Conservation (phyloP, 176 grass and related monocot species). For the Aegilops tauschii region DNA sequence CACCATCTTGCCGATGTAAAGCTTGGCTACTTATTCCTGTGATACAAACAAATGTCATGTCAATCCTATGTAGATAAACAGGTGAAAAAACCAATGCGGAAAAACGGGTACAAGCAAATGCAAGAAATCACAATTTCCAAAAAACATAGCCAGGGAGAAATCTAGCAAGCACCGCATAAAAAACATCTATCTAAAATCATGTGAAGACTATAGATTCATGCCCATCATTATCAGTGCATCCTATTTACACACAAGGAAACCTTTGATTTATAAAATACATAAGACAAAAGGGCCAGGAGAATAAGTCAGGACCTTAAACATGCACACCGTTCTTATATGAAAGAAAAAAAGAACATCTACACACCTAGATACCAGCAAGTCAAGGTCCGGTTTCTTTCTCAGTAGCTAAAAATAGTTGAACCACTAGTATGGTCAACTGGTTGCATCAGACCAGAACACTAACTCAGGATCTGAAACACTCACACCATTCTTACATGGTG, state of each 20-base stretch:
- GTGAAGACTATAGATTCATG: neutral
- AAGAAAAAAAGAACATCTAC: neutral
- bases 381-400: too few species aligned
- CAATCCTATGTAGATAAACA: neutral
- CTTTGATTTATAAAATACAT: neutral
- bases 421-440: neutral
- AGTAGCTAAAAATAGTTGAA: neutral
- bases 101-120: neutral
- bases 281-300: neutral
- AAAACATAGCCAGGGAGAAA: neutral
- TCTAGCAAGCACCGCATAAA: neutral
- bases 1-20: constrained; percentile 45
- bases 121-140: neutral
- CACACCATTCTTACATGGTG: neutral
- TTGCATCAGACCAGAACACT: neutral
- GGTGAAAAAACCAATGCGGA: neutral
- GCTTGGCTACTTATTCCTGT: neutral
- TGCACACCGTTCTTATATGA: neutral
- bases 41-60: neutral
- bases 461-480: neutral
- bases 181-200: neutral
- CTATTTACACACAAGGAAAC: neutral
- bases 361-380: neutral
- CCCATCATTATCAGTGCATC: neutral
- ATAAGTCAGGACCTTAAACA: neutral